Evolutionary conservation across 805 yeast genomes (phyloP).

Genomic region (Metschnikowia lochheadii): DNA sequence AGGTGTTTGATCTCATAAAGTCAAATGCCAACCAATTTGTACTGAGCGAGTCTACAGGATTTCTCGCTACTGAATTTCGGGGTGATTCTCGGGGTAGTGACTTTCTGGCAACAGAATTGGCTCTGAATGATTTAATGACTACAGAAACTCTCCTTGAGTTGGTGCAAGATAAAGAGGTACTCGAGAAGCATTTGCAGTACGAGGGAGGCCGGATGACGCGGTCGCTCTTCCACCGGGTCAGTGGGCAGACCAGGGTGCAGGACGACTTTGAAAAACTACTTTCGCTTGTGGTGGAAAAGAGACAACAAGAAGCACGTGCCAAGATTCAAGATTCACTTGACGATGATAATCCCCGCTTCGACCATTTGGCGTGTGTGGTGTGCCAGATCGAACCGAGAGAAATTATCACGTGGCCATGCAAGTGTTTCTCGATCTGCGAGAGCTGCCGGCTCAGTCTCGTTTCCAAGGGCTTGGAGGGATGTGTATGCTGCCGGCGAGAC

Average conservation of each 20-base stretch:
- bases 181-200: conserved; percentile 27
- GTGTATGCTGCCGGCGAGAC: conserved; percentile 78
- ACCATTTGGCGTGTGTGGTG: conserved; percentile 61
- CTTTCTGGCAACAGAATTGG: too few species aligned
- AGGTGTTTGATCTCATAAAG: conserved; percentile 5
- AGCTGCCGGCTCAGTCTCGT: conserved; percentile 73
- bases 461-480: conserved; percentile 65
- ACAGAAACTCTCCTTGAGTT: conserved; percentile 13
- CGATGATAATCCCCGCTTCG: conserved; percentile 25
- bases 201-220: conserved; percentile 30
- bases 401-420: conserved; percentile 89
- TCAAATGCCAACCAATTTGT: neutral
- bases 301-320: neutral
- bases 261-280: conserved; percentile 17
- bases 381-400: conserved; percentile 74
- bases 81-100: too few species aligned
- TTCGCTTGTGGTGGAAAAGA: conserved; percentile 20
- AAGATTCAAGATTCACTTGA: conserved; percentile 1
- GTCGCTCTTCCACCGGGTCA: conserved; percentile 21
- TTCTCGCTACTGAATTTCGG: too few species aligned
- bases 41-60: neutral
- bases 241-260: neutral
- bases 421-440: conserved; percentile 85
- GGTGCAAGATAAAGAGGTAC: conserved; percentile 17
- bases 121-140: conserved; percentile 11